A percentile compares a stretch with the other conserved stretches of the same genome.
phyloP scores from a whole-genome alignment of 2,329 filamentous ascomycete species.

The Tolypocladium ophioglossoides region DNA sequence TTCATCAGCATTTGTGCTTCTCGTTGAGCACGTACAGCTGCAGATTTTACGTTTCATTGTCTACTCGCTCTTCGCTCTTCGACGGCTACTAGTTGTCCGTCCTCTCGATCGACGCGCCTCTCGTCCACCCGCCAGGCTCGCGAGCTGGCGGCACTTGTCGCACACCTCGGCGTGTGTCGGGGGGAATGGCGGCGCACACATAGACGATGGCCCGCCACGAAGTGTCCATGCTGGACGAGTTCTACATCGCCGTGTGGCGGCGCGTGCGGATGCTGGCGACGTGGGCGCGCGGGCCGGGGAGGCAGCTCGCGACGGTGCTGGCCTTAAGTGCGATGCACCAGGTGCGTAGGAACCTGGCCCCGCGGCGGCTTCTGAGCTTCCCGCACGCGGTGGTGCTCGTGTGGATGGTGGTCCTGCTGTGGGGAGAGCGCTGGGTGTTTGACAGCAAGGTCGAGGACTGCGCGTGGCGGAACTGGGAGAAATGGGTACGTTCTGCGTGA shows the following conservation, averaged over 20 bases:
- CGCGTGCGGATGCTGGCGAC: conserved; percentile 21
- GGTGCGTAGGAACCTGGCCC: conserved; percentile 32
- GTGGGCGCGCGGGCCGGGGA: conserved; percentile 32
- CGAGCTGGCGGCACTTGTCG: background rate
- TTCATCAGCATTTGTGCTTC: background rate
- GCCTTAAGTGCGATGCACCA: conserved; percentile 16
- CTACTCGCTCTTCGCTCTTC: background rate
- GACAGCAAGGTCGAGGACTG: conserved; percentile 59
- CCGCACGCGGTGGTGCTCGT: conserved; percentile 57
- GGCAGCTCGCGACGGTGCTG: conserved; percentile 21
- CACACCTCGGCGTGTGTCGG: background rate
- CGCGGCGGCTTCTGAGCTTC: conserved; percentile 46
- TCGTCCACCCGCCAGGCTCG: background rate
- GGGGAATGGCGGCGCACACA: background rate
- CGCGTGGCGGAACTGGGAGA: conserved; percentile 80
- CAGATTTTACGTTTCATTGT: background rate
- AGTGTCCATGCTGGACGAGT: conserved; percentile 12
- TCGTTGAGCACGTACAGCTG: background rate
- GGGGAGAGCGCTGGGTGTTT: conserved; percentile 78
- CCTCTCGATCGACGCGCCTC: background rate
- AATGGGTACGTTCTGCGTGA: conserved; percentile 57
- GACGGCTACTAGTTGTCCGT: background rate
- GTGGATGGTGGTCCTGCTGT: conserved; percentile 71
- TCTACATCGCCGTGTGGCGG: conserved; percentile 10
- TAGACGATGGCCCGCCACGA: conserved; percentile 5